Conservation (phyloP, 805 yeast species). For the Saccharomycopsis sp. region DNA sequence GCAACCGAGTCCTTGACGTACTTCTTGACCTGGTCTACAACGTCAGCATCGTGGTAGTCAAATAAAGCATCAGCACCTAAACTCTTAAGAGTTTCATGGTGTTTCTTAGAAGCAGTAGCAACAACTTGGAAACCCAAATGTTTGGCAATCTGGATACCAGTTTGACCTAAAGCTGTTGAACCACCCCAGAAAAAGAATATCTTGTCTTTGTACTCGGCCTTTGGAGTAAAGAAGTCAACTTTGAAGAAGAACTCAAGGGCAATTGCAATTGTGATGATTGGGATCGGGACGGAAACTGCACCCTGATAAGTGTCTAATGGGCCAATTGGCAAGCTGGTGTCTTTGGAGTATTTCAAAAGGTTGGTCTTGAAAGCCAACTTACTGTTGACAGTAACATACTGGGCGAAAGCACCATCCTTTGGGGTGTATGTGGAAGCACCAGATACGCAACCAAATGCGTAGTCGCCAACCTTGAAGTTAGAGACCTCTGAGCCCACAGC, state of each 20-base stretch:
- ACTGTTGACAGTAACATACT: slow-evolving; percentile 40
- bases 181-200: slow-evolving; percentile 58
- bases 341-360: slow-evolving; percentile 10
- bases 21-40: slow-evolving; percentile 36
- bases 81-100: slow-evolving; percentile 34
- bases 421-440: slow-evolving; percentile 43
- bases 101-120: slow-evolving; percentile 45
- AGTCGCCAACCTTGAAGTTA: slow-evolving; percentile 43
- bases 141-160: slow-evolving; percentile 55
- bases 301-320: slow-evolving; percentile 49
- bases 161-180: slow-evolving; percentile 56
- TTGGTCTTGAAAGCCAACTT: slow-evolving; percentile 29
- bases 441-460: slow-evolving; percentile 45
- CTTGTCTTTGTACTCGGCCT: slow-evolving; percentile 30
- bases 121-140: slow-evolving; percentile 39
- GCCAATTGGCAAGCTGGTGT: slow-evolving; percentile 31
- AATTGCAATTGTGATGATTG: slow-evolving; percentile 44
- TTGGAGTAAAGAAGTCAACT: slow-evolving; percentile 28
- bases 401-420: slow-evolving; percentile 53
- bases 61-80: slow-evolving; percentile 47
- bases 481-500: slow-evolving; percentile 36
- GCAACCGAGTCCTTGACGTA: slow-evolving; percentile 25
- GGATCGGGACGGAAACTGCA: slow-evolving; percentile 54
- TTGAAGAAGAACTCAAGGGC: slow-evolving; percentile 29
- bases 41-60: slow-evolving; percentile 44